Base-by-base conservation (phyloP, 768 basidiomycete species). In the Lactifluus rugatus region DNA sequence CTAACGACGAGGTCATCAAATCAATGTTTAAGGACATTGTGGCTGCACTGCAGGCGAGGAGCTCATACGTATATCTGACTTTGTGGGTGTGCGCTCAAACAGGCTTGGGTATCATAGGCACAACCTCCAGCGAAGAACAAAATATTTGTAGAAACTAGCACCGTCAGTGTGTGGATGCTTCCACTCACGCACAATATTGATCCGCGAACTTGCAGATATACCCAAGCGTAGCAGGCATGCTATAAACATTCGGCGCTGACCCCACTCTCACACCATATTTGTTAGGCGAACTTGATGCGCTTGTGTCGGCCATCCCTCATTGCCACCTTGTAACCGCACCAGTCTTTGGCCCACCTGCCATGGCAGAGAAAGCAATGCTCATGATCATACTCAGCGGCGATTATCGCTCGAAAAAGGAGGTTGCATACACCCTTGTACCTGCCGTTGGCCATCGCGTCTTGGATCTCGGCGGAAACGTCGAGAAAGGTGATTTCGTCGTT, bases 121-220 rank as follows among this genome's bases (percentile, higher is more conserved):
- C 44, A 60, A 16, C 75, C 76, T 31, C 75, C 78, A 1, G 67
- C 75, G 7, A 76, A 72, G 66, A 70, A 75, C 63, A 92, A 84
- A 68, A 86, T 90, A 47, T 91, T 93, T 62, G 84, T 92, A 32
- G 91, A 94, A 64, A 90, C 86, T 13, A 84, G 83, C 71, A 94
- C 91, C 2, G 88, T 89, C 54, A 56, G 82, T 72, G n/a, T 54
- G 17, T 39, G 19, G 31, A 44, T 48, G 6, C 56, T 65, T 57
- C 17, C 16, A 17, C 46, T 11, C 13, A 21, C 5, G n/a, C 13
- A 9, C 4, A 16, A 16, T 26, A 45, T 44, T 60, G 34, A 67
- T 52, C 39, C n/a, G n/a, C 45, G 8, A 25, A 14, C 54, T 42
- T 31, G 44, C 63, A 83, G 80, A 77, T 82, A 47, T 82, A 82